A percentile compares a stretch with the other conserved stretches of the same genome.
Conservation (phyloP, 768 basidiomycete genomes). For the Xerocomellus intermedius region DNA sequence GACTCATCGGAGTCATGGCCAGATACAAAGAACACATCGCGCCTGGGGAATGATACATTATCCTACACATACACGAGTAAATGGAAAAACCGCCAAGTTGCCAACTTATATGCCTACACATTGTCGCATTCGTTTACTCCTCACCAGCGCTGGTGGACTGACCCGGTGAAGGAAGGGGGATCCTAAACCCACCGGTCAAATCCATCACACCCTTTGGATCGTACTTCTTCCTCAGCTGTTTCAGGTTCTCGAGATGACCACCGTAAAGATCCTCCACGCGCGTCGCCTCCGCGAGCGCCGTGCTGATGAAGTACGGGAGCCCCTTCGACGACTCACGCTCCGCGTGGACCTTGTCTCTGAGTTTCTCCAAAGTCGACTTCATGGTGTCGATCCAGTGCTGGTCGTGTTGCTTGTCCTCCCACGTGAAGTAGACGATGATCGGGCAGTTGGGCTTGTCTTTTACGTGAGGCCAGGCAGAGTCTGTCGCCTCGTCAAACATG, state of each 20-base stretch:
- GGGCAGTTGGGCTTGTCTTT: slow-evolving; percentile 9
- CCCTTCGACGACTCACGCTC: not conserved
- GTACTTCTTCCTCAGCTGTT: not conserved
- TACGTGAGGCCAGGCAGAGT: slow-evolving; percentile 17
- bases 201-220: slow-evolving; percentile 16
- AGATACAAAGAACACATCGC: no score
- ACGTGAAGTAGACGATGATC: slow-evolving; percentile 9
- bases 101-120: not conserved
- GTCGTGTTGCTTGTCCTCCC: slow-evolving; percentile 15
- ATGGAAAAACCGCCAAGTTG: not conserved
- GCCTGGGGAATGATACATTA: no score
- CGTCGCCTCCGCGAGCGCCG: slow-evolving; percentile 6
- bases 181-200: slow-evolving; percentile 16
- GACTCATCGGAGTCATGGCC: no score
- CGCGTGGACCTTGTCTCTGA: not conserved
- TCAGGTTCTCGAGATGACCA: not conserved
- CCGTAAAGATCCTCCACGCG: slow-evolving; percentile 5
- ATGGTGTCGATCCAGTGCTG: slow-evolving; percentile 5
- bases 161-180: slow-evolving; percentile 8
- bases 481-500: slow-evolving; percentile 13
- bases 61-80: not conserved
- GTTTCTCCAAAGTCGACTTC: not conserved
- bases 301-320: slow-evolving; percentile 10
- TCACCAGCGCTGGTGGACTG: not conserved
- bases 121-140: not conserved